Evolutionary conservation across 2,329 filamentous ascomycete genomes (phyloP), one percentile per base, ranked within the genome.

Genomic region (Penicillium verrucosum): DNA sequence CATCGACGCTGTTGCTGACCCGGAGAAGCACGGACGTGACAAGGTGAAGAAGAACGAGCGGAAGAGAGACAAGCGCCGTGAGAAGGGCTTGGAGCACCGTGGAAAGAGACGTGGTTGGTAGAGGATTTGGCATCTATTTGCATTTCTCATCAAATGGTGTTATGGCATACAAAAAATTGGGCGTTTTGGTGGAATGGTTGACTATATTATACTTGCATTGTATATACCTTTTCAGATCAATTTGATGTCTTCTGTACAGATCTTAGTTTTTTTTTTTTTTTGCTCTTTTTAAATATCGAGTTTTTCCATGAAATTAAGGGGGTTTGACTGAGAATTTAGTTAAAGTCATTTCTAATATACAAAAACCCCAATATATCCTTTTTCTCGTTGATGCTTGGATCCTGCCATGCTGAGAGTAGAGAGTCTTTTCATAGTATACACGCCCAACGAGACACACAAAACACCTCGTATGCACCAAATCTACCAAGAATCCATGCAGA

Each of bases 11-110:
- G 86, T 99, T 25, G 83, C 83, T 48, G 85, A 89, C 68, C 94
- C 94, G 1, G 93, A 94, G 76, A 88, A 82, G 70, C 86, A 86
- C 66, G 90, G 87, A 29, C 80, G 82, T 68, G 86, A 89, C 65
- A 97, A 97, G 85, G 86, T 84, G 71, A 89, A 88, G 79, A 92
- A 88, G 79, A 82, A 89, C 60, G 90, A 94, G 71, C 86, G 87
- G 79, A 94, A 94, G 80, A 92, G 87, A 77, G 88, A 88, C 66
- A 85, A 87, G 74, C 86, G 87, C 72, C 96, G 91, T 82, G 89
- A 88, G 73, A 90, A 85, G 73, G 88, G 89, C 0, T 77, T 81
- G 64, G 88, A 91, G 76, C 85, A 89, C 70, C 86, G 89, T 73
- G 85, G 85, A 49, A 80, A 81, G 75, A 85, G 92, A 72, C 83